Evolutionary conservation across 306 rosid genomes (phyloP).

Genomic region (Malus orientalis): DNA sequence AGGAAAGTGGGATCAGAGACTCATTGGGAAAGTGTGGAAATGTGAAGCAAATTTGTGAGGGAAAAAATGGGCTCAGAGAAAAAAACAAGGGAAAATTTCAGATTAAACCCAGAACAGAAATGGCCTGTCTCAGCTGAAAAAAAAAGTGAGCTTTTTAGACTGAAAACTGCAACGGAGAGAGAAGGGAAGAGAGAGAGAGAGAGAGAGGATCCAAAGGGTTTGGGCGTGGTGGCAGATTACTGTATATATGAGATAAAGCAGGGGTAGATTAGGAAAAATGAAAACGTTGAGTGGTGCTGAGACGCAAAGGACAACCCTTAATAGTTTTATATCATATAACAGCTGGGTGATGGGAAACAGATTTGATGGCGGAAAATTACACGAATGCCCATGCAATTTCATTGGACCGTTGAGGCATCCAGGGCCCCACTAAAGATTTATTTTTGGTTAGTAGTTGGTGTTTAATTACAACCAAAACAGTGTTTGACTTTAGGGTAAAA

Average conservation of each 20-base stretch:
- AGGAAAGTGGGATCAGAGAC: conserved; percentile 29
- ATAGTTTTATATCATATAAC: neutral
- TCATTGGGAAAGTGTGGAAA: conserved; percentile 6
- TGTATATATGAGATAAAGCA: neutral
- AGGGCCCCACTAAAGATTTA: neutral
- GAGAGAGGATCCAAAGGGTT: neutral
- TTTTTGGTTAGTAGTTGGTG: neutral
- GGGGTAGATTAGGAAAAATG: conserved; percentile 16
- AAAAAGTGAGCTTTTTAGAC: conserved; percentile 27
- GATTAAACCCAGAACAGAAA: conserved; percentile 17
- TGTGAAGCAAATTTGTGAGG: neutral
- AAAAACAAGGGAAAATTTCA: conserved; percentile 14
- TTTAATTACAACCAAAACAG: neutral
- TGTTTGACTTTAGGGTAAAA: neutral
- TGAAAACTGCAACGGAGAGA: conserved; percentile 16
- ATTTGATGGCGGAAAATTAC: neutral
- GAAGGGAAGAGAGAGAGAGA: conserved; percentile 1
- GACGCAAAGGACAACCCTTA: neutral
- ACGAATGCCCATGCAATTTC: neutral
- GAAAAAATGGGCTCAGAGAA: conserved; percentile 15
- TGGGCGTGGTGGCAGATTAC: neutral
- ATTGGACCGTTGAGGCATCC: neutral
- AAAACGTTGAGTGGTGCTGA: neutral
- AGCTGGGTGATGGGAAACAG: neutral
- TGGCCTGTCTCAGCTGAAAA: conserved; percentile 12